Evolutionary conservation across 2,329 filamentous ascomycete genomes (phyloP).

Genomic region (Aspergillus flavus): DNA sequence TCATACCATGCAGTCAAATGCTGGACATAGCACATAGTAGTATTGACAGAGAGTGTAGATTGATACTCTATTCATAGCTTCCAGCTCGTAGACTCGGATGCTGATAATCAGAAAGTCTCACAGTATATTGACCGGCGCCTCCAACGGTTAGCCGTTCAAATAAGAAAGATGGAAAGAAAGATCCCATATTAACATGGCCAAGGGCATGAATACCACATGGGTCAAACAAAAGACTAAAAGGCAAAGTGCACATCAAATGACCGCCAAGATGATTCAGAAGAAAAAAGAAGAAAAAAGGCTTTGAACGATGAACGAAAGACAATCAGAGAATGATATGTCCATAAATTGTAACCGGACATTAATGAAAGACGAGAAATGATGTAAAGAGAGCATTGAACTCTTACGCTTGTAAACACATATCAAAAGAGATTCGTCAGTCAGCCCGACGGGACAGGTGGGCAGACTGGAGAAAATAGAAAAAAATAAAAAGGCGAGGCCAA

Average conservation of each 20-base stretch:
- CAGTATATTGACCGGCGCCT: slow-evolving; percentile 12
- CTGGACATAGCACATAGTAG: neutral
- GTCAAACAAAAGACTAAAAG: slow-evolving; percentile 15
- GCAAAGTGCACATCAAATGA: slow-evolving; percentile 11
- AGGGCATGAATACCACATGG: neutral
- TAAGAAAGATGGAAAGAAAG: neutral
- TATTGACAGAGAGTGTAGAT: slow-evolving; percentile 19
- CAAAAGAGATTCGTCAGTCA: slow-evolving; percentile 41
- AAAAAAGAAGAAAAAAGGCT: slow-evolving; percentile 19
- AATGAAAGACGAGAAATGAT: slow-evolving; percentile 38
- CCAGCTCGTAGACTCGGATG: slow-evolving; percentile 9
- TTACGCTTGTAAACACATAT: slow-evolving; percentile 30
- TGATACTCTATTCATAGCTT: slow-evolving; percentile 15
- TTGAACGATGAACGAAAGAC: slow-evolving; percentile 29
- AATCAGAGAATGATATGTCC: slow-evolving; percentile 26
- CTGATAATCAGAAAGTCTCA: slow-evolving; percentile 10
- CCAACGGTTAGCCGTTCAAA: slow-evolving; percentile 3
- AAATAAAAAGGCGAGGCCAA: slow-evolving; percentile 11
- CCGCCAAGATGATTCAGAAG: slow-evolving; percentile 7
- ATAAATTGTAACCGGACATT: slow-evolving; percentile 31
- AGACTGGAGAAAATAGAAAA: slow-evolving; percentile 22
- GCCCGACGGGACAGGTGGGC: slow-evolving; percentile 21
- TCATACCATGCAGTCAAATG: neutral
- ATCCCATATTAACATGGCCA: slow-evolving; percentile 1
- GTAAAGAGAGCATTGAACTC: slow-evolving; percentile 35